Evolutionary conservation across 2,329 filamentous ascomycete species (phyloP).

Genomic region (Plectosphaerella sp.): DNA sequence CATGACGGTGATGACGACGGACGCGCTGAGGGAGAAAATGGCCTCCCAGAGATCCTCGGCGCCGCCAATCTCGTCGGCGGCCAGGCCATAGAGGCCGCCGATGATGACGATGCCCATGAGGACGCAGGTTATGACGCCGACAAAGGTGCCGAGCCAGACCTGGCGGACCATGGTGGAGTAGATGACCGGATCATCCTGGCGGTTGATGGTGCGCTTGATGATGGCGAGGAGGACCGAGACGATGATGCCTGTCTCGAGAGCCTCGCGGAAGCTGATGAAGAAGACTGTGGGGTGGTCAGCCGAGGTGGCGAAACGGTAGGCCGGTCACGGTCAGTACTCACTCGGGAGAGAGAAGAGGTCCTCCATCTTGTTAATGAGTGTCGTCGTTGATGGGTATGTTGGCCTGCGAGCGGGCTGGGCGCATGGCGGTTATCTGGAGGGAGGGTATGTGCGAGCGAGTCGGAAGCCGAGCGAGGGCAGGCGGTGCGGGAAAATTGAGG

Average conservation of each 20-base stretch:
- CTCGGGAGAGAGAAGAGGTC: constrained; percentile 13
- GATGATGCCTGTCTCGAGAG: constrained; percentile 61
- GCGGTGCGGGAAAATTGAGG: constrained; percentile 2
- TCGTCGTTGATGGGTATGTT: not conserved
- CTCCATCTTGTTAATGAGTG: constrained; percentile 6
- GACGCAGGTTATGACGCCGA: constrained; percentile 11
- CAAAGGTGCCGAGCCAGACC: constrained; percentile 50
- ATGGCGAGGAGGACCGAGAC: constrained; percentile 63
- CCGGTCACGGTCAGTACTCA: not conserved
- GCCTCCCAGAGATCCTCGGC: constrained; percentile 66
- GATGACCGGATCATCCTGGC: constrained; percentile 43
- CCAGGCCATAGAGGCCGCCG: constrained; percentile 43
- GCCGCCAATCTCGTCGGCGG: constrained; percentile 48
- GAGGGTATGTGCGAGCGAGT: not conserved
- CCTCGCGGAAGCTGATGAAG: constrained; percentile 68
- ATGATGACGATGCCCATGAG: constrained; percentile 13
- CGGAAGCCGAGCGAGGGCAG: not conserved
- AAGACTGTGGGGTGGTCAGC: constrained; percentile 40
- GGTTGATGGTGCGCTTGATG: constrained; percentile 58
- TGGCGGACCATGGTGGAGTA: constrained; percentile 52
- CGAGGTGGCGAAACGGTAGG: no score
- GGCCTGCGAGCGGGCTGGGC: not conserved
- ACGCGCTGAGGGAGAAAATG: constrained; percentile 54
- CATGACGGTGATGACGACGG: constrained; percentile 61
- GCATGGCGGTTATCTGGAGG: no score